Evolutionary conservation across 2,329 filamentous ascomycete genomes (phyloP).

Genomic region (Botrytis fragariae): DNA sequence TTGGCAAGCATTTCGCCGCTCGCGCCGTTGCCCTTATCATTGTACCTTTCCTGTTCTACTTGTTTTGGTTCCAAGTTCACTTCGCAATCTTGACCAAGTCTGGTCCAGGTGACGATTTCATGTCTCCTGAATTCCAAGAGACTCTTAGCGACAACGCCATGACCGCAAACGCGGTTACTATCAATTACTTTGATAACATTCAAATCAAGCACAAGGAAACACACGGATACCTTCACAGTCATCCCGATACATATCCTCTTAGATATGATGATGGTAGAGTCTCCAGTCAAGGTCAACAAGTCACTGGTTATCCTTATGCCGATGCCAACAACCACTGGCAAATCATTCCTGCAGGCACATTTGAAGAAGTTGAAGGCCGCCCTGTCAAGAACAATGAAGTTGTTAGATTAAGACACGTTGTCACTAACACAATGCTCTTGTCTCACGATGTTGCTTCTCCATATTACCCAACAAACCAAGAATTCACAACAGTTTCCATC

Average conservation of each 20-base stretch:
- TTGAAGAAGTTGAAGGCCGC: conserved; percentile 59
- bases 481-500: conserved; percentile 80
- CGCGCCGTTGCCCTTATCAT: conserved; percentile 83
- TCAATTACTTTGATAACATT: conserved; percentile 88
- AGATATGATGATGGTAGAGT: conserved; percentile 97
- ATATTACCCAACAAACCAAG: conserved; percentile 95
- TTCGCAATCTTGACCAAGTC: conserved; percentile 86
- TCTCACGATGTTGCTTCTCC: conserved; percentile 97
- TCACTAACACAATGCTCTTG: conserved; percentile 80
- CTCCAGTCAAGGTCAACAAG: conserved; percentile 95
- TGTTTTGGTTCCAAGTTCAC: conserved; percentile 99
- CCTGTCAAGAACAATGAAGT: conserved; percentile 79
- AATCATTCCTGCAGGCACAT: conserved; percentile 69
- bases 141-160: conserved; percentile 93
- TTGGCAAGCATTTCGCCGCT: conserved; percentile 86
- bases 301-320: conserved; percentile 96
- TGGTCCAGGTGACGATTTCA: conserved; percentile 96
- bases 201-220: conserved; percentile 95
- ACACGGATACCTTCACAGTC: conserved; percentile 92
- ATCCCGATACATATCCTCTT: conserved; percentile 82
- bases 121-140: conserved; percentile 97
- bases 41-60: conserved; percentile 93
- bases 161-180: conserved; percentile 78
- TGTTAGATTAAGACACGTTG: conserved; percentile 80
- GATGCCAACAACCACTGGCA: conserved; percentile 99